These are phyloP conservation scores for Pseudonectria foliicola DNA, from an alignment of 2,329 filamentous ascomycete species.

Conservation along the genomic window DNA sequence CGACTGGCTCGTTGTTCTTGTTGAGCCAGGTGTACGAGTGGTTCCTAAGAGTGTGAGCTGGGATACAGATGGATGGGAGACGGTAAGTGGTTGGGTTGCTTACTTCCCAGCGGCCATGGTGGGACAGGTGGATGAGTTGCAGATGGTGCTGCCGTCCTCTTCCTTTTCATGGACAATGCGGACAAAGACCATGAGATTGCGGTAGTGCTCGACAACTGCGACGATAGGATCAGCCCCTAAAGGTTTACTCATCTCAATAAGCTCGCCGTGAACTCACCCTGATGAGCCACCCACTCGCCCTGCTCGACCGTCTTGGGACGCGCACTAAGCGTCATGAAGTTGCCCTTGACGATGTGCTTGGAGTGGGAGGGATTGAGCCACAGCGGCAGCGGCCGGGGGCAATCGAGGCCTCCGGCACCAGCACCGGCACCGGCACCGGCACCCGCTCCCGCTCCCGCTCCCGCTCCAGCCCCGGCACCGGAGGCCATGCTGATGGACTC, in stretches of 20 bases:
- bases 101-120: slow-evolving; percentile 92
- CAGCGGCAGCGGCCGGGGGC: slow-evolving; percentile 22
- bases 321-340: slow-evolving; percentile 92
- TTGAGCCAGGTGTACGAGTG: slow-evolving; percentile 2
- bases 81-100: no score
- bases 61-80: background rate
- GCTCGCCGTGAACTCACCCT: slow-evolving; percentile 54
- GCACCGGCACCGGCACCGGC: no score
- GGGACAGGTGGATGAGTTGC: slow-evolving; percentile 76
- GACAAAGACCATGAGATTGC: slow-evolving; percentile 82
- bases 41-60: slow-evolving; percentile 6
- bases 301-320: slow-evolving; percentile 89
- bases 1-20: slow-evolving; percentile 60
- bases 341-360: slow-evolving; percentile 89
- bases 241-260: slow-evolving; percentile 1
- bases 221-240: no score
- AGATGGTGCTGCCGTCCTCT: slow-evolving; percentile 68
- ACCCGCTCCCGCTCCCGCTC: slow-evolving; percentile 6
- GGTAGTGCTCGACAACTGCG: slow-evolving; percentile 75
- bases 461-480: no score
- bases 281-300: slow-evolving; percentile 93
- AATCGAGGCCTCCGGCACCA: no score
- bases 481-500: no score
- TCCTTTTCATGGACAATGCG: slow-evolving; percentile 83
- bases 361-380: slow-evolving; percentile 72